phyloP scores from a whole-genome alignment of 768 basidiomycete species.

The Gautieria morchelliformis region DNA sequence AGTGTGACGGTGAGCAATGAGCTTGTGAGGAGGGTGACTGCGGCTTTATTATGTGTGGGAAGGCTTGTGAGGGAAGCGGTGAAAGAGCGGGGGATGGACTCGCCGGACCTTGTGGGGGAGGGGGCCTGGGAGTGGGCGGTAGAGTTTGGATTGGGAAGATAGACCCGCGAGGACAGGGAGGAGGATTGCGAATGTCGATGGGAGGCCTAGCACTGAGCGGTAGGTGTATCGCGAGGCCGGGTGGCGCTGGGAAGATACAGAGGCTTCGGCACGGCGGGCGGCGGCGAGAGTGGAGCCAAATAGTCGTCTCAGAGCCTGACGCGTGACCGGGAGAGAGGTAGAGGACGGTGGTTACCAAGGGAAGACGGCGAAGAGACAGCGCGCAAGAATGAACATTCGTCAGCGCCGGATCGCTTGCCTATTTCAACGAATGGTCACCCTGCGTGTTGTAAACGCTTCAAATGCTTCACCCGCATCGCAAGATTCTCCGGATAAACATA shows the following conservation, averaged over 20 bases:
- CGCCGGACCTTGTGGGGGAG: conserved; percentile 36
- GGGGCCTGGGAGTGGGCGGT: background rate
- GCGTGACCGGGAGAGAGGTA: conserved; percentile 1
- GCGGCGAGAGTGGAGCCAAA: background rate
- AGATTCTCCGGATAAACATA: conserved; percentile 24
- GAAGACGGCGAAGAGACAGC: conserved; percentile 14
- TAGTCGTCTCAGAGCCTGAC: conserved; percentile 4
- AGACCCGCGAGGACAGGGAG: conserved; percentile 21
- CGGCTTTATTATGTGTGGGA: conserved; percentile 66
- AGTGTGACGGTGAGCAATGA: conserved; percentile 67
- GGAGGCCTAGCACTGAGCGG: conserved; percentile 2
- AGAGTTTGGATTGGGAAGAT: conserved; percentile 37
- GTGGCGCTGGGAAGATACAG: conserved; percentile 35
- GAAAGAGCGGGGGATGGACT: conserved; percentile 23
- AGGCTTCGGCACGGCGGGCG: conserved; percentile 10
- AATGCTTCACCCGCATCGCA: conserved; percentile 1
- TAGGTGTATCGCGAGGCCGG: conserved; percentile 23
- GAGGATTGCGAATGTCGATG: conserved; percentile 33
- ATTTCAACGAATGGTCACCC: conserved; percentile 47
- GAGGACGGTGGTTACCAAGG: background rate
- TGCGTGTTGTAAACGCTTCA: conserved; percentile 23
- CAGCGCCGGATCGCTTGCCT: conserved; percentile 20
- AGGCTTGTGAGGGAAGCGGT: conserved; percentile 52
- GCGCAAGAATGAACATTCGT: conserved; percentile 14
- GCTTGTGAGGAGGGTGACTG: conserved; percentile 65